Conservation (phyloP, 352 stramenopile genomes). For the Phytophthora boehmeriae region DNA sequence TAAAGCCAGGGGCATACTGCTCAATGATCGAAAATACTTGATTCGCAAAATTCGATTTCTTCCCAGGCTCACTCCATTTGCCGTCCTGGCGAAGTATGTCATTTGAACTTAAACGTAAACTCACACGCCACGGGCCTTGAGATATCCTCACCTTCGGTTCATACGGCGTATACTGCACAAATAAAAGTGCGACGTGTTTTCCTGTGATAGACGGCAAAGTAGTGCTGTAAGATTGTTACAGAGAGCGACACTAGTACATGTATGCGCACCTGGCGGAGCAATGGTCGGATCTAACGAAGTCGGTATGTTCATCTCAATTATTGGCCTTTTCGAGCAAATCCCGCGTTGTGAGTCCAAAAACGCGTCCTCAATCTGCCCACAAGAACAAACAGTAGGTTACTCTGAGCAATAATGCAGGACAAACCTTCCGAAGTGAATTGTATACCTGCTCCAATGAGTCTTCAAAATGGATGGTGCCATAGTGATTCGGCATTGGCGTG, state of each 20-base stretch:
- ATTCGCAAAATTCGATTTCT: slow-evolving; percentile 82
- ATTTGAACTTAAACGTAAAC: not conserved
- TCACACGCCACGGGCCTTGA: not conserved
- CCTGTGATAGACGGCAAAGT: slow-evolving; percentile 33
- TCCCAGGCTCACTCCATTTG: slow-evolving; percentile 73
- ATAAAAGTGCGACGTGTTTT: slow-evolving; percentile 90
- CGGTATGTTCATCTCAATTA: slow-evolving; percentile 93
- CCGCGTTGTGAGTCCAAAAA: slow-evolving; percentile 83
- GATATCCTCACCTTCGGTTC: slow-evolving; percentile 57
- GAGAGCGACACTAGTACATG: not conserved
- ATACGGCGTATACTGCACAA: slow-evolving; percentile 93
- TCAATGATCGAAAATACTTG: slow-evolving; percentile 90
- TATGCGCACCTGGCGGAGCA: slow-evolving; percentile 56
- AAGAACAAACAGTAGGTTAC: not conserved
- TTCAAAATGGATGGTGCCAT: slow-evolving; percentile 91
- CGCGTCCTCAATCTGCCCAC: slow-evolving; percentile 83
- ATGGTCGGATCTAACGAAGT: slow-evolving; percentile 85
- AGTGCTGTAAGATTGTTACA: not conserved
- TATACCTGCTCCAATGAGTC: slow-evolving; percentile 66
- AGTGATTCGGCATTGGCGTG: slow-evolving; percentile 78
- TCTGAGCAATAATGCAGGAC: not conserved
- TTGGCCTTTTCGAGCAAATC: slow-evolving; percentile 67
- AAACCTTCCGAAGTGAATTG: too few species aligned
- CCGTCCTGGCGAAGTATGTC: slow-evolving; percentile 47
- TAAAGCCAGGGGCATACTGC: slow-evolving; percentile 88